Evolutionary conservation across 1,139 yeast species (phyloP), one percentile per base, ranked within the genome.

Genomic region (Petasospora fabianii): DNA sequence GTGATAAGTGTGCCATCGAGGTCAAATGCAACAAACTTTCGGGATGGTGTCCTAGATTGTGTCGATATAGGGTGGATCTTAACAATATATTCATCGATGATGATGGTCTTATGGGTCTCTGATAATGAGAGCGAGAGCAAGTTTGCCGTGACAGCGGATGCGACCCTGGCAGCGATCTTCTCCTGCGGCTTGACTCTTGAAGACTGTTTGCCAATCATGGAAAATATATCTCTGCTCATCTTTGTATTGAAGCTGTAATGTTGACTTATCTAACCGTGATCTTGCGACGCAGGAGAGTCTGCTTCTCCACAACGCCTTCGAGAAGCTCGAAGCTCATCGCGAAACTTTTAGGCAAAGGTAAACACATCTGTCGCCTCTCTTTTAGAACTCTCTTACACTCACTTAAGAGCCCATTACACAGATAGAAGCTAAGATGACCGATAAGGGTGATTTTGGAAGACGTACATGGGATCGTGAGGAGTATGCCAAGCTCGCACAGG

Each of bases 401-500:
- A 7, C 11, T 7, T 11, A 19, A n/a, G n/a, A n/a, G n/a, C n/a
- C n/a, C n/a, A n/a, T n/a, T n/a, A n/a, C n/a, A n/a, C n/a, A n/a
- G 15, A 15, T n/a, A 8, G 27, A 13, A 21, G 27, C n/a, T n/a
- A 31, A 20, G 18, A 45, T 42, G 51, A 15, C 41, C 8, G 44
- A 41, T 6, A 44, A 50, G 36, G 48, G 48, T 27, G 41, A 55
- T 2, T 80, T 76, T 54, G 90, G 88, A 1, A 64, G 90, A 45
- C 69, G 77, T 46, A 71, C 78, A 9, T 84, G 94, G 94, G 76
- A 84, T 50, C 70, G 73, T 24, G 82, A 79, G 14, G 83, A 76
- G 22, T 82, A 80, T 49, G 79, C 74, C 2, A 56, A 67, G 35
- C 68, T 68, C 29, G 79, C 81, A 5, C 58, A 60, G 24, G 49